Conservation (phyloP, 2,329 filamentous ascomycete species). For the Trichoderma brevicompactum region DNA sequence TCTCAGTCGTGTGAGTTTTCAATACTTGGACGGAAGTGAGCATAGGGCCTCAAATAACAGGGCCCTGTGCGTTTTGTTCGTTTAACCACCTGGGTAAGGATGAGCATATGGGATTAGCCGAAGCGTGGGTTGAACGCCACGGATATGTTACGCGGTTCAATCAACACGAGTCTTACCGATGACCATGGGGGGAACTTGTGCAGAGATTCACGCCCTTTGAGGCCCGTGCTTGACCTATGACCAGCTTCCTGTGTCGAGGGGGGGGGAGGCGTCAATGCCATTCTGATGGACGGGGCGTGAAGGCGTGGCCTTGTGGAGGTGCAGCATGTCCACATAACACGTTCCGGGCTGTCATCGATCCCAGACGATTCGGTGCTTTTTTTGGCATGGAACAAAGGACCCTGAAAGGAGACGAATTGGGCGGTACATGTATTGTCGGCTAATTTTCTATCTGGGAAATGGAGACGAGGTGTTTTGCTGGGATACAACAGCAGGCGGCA, state of each 20-base stretch:
- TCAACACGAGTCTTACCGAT: not conserved
- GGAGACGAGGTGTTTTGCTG: not conserved
- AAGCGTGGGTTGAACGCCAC: slow-evolving; percentile 4
- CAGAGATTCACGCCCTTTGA: slow-evolving; percentile 12
- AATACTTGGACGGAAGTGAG: slow-evolving; percentile 2
- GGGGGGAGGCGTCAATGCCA: not conserved
- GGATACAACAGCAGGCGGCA: not conserved
- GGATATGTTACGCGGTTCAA: slow-evolving; percentile 4
- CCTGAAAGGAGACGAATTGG: slow-evolving; percentile 19
- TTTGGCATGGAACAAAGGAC: not conserved
- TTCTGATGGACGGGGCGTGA: slow-evolving; percentile 5
- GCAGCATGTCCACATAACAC: slow-evolving; percentile 7
- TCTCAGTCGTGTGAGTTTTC: not conserved
- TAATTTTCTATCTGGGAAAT: not conserved
- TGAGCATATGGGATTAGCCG: not conserved
- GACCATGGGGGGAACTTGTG: not conserved
- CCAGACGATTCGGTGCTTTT: slow-evolving; percentile 12
- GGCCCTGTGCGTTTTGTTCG: not conserved
- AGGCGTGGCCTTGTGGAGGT: slow-evolving; percentile 19
- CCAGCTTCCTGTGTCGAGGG: not conserved
- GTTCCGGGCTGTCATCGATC: slow-evolving; percentile 22
- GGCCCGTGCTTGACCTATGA: not conserved
- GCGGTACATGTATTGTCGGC: not conserved
- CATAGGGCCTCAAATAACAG: not conserved
- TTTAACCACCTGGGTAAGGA: slow-evolving; percentile 11